phyloP scores from a whole-genome alignment of 306 rosid genomes.

The Castanopsis chinensis region DNA sequence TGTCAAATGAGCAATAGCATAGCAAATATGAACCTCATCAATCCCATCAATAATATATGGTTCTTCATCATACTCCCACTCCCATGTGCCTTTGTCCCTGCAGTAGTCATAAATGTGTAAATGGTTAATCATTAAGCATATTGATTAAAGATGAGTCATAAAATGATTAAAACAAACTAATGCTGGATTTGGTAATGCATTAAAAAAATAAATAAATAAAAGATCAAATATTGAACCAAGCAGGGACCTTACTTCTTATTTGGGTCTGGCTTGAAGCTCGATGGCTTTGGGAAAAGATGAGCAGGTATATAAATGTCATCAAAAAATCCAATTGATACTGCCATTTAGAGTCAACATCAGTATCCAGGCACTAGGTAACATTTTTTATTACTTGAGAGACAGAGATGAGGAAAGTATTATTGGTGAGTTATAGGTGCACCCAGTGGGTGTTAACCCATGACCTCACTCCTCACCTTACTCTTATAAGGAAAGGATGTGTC shows the following conservation, averaged over 20 bases:
- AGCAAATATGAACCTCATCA: constrained; percentile 52
- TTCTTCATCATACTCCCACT: constrained; percentile 45
- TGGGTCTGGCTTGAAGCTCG: constrained; percentile 38
- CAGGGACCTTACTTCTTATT: constrained; percentile 40
- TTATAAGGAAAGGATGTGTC: too few relatives aligned
- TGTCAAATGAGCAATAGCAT: neutral
- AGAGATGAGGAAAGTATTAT: too few relatives aligned
- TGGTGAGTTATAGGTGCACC: too few relatives aligned
- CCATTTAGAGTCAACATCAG: constrained; percentile 32
- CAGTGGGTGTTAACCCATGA: too few relatives aligned
- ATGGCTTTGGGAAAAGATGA: constrained; percentile 56
- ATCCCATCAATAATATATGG: constrained; percentile 34
- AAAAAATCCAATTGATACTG: constrained; percentile 88
- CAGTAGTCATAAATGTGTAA: neutral
- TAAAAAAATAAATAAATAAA: neutral
- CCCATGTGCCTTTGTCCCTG: constrained; percentile 61
- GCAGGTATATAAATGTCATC: constrained; percentile 68
- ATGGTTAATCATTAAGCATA: constrained; percentile 9
- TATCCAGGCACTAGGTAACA: neutral
- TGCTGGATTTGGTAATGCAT: constrained; percentile 3
- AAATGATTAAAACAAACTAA: neutral
- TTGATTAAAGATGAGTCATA: neutral
- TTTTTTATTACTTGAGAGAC: neutral
- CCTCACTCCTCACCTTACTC: too few relatives aligned
- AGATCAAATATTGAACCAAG: neutral